phyloP scores from a whole-genome alignment of 257 asterid species.

The Osmanthus fragrans region DNA sequence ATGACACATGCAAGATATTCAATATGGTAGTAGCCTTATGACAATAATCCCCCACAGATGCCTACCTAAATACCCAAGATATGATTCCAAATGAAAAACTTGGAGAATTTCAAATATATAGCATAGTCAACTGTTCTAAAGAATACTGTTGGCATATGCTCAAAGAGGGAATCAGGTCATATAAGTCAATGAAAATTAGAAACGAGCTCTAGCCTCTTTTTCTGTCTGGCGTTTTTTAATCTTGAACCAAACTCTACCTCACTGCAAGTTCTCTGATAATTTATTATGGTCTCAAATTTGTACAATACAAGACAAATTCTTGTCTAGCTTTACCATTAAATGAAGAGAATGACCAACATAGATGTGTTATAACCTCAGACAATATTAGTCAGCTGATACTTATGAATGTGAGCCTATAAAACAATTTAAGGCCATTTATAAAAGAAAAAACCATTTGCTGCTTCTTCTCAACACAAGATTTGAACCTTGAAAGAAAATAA shows the following conservation, averaged over 20 bases:
- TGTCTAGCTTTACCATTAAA: not conserved
- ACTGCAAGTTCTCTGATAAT: not conserved
- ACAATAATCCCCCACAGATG: not conserved
- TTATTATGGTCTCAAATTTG: not conserved
- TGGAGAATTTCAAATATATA: not conserved
- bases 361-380: not conserved
- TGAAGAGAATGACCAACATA: not conserved
- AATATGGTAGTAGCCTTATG: not conserved
- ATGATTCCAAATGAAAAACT: not conserved
- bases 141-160: not conserved
- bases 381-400: not conserved
- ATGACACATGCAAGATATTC: not conserved
- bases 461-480: constrained; percentile 2
- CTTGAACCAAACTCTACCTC: constrained; percentile 7
- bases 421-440: not conserved
- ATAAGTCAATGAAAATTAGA: not conserved
- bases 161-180: not conserved
- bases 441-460: not conserved
- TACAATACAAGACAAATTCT: not conserved
- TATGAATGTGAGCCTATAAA: not conserved
- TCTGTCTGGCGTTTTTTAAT: not conserved
- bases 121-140: not conserved
- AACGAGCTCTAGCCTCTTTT: not conserved
- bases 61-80: not conserved
- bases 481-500: constrained; percentile 12